Conservation (phyloP, 1,284 basidiomycete genomes). For the Rhodotorula sp. region DNA sequence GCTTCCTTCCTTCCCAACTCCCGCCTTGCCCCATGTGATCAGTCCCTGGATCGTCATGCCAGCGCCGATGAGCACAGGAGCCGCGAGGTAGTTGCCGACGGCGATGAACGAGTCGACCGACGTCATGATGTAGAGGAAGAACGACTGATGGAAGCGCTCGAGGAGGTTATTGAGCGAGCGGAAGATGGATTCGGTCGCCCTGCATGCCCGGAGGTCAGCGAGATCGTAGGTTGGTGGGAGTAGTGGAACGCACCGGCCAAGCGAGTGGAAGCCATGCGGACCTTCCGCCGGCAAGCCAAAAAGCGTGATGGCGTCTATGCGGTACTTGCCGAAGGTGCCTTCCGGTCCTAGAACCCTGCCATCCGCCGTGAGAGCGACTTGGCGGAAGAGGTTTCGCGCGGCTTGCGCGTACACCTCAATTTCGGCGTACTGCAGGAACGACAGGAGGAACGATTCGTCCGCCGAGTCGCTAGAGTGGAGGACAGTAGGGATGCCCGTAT, state of each 20-base stretch:
- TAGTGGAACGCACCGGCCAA: constrained; percentile 67
- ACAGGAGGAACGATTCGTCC: constrained; percentile 6
- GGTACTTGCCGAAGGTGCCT: constrained; percentile 60
- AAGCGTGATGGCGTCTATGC: constrained; percentile 89
- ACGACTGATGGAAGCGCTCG: constrained; percentile 89
- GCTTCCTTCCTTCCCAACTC: constrained; percentile 47
- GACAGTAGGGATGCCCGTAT: constrained; percentile 68
- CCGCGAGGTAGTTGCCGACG: constrained; percentile 84
- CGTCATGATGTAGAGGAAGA: constrained; percentile 88
- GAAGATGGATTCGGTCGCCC: constrained; percentile 77
- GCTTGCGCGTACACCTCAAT: constrained; percentile 60
- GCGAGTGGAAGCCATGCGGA: constrained; percentile 90
- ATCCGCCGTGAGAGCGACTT: constrained; percentile 66
- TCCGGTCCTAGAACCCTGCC: constrained; percentile 54
- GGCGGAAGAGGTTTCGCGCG: constrained; percentile 63
- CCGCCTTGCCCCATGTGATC: constrained; percentile 61
- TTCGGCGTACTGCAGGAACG: neutral
- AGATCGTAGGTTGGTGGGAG: neutral
- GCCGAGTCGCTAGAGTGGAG: constrained; percentile 56
- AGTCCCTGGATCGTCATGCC: constrained; percentile 80
- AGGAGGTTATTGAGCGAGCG: constrained; percentile 88
- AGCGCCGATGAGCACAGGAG: constrained; percentile 73
- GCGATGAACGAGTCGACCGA: constrained; percentile 75
- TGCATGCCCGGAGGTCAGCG: constrained; percentile 44
- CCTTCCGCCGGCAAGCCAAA: constrained; percentile 83